These are phyloP conservation scores for Zymoseptoria brevis DNA, from an alignment of 2,329 filamentous ascomycete genomes.

Conservation along the genomic window DNA sequence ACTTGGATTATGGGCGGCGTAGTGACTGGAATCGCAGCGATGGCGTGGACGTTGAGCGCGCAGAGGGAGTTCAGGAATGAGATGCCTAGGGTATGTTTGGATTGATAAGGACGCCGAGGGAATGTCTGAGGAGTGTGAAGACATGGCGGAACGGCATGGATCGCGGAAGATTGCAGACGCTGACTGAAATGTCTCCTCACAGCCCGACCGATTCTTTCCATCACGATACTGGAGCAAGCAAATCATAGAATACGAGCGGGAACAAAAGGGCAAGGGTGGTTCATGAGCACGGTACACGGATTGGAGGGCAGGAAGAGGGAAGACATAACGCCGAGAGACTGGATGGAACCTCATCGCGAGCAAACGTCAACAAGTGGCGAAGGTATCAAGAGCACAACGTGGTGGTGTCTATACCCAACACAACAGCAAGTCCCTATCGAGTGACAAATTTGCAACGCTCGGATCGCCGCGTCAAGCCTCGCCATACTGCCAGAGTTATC, in stretches of 20 bases:
- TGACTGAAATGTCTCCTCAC: conserved; percentile 5
- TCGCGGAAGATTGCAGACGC: neutral
- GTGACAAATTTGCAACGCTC: too few species aligned
- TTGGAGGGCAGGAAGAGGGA: too few species aligned
- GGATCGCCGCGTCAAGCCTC: too few species aligned
- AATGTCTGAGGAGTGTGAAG: neutral
- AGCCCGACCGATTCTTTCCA: conserved; percentile 66
- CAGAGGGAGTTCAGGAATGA: conserved; percentile 63
- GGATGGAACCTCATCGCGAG: too few species aligned
- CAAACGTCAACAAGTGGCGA: too few species aligned
- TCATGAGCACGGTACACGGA: neutral
- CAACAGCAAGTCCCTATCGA: too few species aligned
- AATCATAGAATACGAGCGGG: conserved; percentile 60
- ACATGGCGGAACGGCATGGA: neutral
- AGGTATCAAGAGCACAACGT: too few species aligned
- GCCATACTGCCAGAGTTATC: too few species aligned
- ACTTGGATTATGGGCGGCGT: conserved; percentile 67
- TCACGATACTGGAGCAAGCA: conserved; percentile 74
- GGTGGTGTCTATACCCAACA: too few species aligned
- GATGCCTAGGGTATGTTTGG: conserved; percentile 54
- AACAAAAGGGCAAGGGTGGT: conserved; percentile 11
- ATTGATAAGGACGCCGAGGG: neutral
- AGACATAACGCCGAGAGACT: too few species aligned
- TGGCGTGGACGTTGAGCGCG: conserved; percentile 63
- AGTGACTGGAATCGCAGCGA: conserved; percentile 58